phyloP scores from a whole-genome alignment of 305 asterid genomes.

The Rubia balearica region DNA sequence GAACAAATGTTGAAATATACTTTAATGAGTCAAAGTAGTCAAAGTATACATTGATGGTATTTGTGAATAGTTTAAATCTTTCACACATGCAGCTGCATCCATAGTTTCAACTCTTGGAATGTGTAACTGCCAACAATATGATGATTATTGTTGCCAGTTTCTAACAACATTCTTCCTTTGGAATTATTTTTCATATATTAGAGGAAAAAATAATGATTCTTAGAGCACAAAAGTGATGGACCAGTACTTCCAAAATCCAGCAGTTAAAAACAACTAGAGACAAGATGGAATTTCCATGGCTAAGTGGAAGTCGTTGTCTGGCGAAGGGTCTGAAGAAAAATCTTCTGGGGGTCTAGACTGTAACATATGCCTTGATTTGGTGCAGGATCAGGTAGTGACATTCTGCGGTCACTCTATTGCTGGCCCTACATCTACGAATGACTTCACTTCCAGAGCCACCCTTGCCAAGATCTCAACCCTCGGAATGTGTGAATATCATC shows the following conservation, averaged over 20 bases:
- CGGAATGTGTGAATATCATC: too few relatives aligned
- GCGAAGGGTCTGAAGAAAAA: conserved; percentile 26
- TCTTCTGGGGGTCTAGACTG: conserved; percentile 52
- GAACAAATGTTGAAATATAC: background rate
- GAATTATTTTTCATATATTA: conserved; percentile 1
- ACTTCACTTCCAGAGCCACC: conserved; percentile 29
- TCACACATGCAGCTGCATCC: background rate
- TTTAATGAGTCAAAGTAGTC: background rate
- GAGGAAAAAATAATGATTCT: background rate
- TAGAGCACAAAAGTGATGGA: conserved; percentile 28
- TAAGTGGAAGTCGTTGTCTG: background rate
- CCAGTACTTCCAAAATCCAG: conserved; percentile 24
- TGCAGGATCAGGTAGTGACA: too few relatives aligned
- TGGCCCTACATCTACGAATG: conserved; percentile 90
- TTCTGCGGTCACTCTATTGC: conserved; percentile 64
- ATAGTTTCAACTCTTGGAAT: background rate
- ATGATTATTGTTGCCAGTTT: background rate
- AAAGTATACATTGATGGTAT: too few relatives aligned
- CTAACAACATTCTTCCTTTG: background rate
- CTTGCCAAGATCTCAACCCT: too few relatives aligned
- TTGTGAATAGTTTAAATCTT: background rate
- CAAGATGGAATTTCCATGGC: conserved; percentile 20
- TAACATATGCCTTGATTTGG: conserved; percentile 53
- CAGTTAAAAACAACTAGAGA: conserved; percentile 11
- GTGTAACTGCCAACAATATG: background rate